Percentiles rank a stretch among this genome's conserved stretches.
These are phyloP conservation scores for Ormosia semicastrata DNA, from an alignment of 306 rosid species.

Conservation along the genomic window DNA sequence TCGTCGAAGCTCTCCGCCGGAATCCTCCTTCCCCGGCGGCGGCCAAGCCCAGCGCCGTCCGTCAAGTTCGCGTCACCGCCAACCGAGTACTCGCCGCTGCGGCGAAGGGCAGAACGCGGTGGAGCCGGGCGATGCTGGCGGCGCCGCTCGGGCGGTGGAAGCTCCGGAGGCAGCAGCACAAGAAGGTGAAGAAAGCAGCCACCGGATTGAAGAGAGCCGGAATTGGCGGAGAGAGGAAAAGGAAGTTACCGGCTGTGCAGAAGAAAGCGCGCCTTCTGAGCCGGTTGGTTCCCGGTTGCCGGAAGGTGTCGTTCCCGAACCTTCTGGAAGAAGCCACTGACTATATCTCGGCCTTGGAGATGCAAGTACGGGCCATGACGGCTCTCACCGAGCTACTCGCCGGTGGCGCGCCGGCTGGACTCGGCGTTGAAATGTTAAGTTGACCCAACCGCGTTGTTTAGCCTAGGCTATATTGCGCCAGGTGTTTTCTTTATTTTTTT, in stretches of 20 bases:
- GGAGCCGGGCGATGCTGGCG: constrained; percentile 86
- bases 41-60: constrained; percentile 16
- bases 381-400: constrained; percentile 62
- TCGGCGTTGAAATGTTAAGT: constrained; percentile 35
- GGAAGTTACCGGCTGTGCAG: constrained; percentile 47
- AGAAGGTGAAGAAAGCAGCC: constrained; percentile 38
- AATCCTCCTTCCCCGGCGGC: constrained; percentile 18
- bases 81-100: constrained; percentile 72
- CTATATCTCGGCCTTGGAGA: constrained; percentile 84
- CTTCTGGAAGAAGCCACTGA: constrained; percentile 90
- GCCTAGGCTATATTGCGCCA: constrained; percentile 48
- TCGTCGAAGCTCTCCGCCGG: constrained; percentile 56
- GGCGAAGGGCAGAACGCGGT: constrained; percentile 73
- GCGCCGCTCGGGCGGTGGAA: constrained; percentile 47
- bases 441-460: constrained; percentile 28
- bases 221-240: constrained; percentile 23
- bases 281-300: constrained; percentile 91
- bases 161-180: constrained; percentile 14
- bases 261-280: constrained; percentile 62
- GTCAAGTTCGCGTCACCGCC: constrained; percentile 55
- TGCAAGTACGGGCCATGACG: constrained; percentile 89
- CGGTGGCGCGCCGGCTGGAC: constrained; percentile 40
- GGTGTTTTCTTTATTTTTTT: constrained; percentile 36
- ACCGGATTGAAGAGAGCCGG: constrained; percentile 41
- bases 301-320: constrained; percentile 65